Percentiles rank a stretch among this genome's conserved stretches.
These are phyloP conservation scores for Fomitopsis palustris DNA, from an alignment of 1,284 basidiomycete genomes.

Conservation along the genomic window DNA sequence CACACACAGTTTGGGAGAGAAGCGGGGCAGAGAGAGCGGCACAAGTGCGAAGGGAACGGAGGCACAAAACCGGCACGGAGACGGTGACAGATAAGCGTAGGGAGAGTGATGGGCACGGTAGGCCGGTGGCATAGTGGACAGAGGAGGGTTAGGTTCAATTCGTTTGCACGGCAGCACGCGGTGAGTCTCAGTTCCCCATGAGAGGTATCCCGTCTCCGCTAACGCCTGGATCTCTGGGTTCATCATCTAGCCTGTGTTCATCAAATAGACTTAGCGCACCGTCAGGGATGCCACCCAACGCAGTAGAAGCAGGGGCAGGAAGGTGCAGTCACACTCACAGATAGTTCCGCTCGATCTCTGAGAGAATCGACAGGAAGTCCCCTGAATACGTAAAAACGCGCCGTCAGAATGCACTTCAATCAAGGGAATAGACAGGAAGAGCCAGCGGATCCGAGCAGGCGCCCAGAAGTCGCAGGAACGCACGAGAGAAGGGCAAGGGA, in stretches of 20 bases:
- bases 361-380: constrained; percentile 87
- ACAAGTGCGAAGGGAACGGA: neutral
- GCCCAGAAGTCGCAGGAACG: neutral
- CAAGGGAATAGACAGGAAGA: constrained; percentile 13
- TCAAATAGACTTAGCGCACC: constrained; percentile 4
- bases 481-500: neutral
- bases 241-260: constrained; percentile 64
- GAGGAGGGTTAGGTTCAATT: neutral
- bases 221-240: constrained; percentile 54
- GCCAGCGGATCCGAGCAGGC: neutral
- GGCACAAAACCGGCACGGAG: neutral
- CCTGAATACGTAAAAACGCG: constrained; percentile 39
- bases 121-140: neutral
- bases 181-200: constrained; percentile 31
- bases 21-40: neutral
- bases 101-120: neutral
- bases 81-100: neutral
- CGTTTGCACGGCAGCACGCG: neutral
- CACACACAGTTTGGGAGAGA: neutral
- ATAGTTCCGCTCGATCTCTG: constrained; percentile 86
- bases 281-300: constrained; percentile 8
- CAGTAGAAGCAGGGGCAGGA: constrained; percentile 5
- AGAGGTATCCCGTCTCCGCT: constrained; percentile 54
- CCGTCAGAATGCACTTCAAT: constrained; percentile 1
- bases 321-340: constrained; percentile 44